phyloP scores from a whole-genome alignment of 179 eudicot species.

The Gypsophila paniculata region DNA sequence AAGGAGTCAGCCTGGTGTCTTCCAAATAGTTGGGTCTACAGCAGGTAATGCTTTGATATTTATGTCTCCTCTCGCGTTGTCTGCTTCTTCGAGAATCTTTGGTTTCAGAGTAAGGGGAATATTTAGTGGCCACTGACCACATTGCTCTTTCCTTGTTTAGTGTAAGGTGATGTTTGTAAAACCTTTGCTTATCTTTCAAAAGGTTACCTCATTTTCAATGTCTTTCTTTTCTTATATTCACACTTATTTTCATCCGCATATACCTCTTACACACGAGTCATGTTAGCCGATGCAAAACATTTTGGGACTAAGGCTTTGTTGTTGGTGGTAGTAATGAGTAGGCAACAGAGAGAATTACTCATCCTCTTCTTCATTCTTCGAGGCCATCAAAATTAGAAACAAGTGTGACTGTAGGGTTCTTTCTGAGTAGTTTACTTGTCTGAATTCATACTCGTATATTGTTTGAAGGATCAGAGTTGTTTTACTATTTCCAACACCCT shows the following conservation, averaged over 20 bases:
- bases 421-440: not conserved
- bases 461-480: not conserved
- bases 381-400: not conserved
- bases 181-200: not conserved
- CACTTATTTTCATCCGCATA: too few species aligned
- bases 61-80: not conserved
- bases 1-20: slow-evolving; percentile 66
- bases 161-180: not conserved
- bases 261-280: too few species aligned
- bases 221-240: too few species aligned
- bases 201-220: too few species aligned
- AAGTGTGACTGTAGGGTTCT: not conserved
- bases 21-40: slow-evolving; percentile 79
- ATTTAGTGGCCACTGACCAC: not conserved
- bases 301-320: not conserved
- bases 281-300: not conserved
- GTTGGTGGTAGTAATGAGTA: not conserved
- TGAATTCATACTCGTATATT: not conserved
- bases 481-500: not conserved
- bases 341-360: not conserved
- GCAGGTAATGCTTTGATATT: slow-evolving; percentile 55
- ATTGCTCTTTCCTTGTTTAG: not conserved
- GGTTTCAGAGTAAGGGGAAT: not conserved
- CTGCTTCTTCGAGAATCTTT: not conserved
- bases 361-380: not conserved